Base-by-base conservation (phyloP, 2,329 filamentous ascomycete species). In the Macrophomina pseudophaseolina region DNA sequence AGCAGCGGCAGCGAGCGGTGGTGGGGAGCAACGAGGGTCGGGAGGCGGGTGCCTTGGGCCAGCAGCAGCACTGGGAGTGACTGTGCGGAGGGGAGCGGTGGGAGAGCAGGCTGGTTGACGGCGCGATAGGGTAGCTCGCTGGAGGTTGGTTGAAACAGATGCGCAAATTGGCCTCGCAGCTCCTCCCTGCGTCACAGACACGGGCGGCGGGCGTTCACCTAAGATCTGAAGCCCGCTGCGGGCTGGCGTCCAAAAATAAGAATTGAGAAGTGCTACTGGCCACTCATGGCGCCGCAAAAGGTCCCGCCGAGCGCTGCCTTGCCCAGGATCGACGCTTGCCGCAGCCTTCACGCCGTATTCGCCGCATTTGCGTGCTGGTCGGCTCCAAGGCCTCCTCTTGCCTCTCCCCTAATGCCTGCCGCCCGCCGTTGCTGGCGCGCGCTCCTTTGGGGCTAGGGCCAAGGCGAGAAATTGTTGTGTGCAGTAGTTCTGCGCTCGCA, bases 21-120 rank as follows among this genome's bases (percentile, higher is more conserved):
- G 44, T 56, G 42, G 64, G 18, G 63, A 56, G 63, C 38, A 65
- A 65, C 63, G 63, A 65, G 51, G 40, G 63, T 64, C 32, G 42
- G 33, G 52, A 32, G n/a, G 56, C 56, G 40, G 40, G 28, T 30
- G 49, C 49, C 16, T 12, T 30, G 30, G 52, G 52, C 52, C 54
- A 40, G 42, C 58, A 49, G 32, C 58, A 49, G 32, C 58, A 35
- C 58, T 32, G 32, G 12, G 44, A 49, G 44, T 30, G 44, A 62
- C 46, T 49, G 44, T 49, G 58, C 28, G 30, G 58, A 28, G 38
- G 38, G 32, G 38, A 28, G 42, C 48, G 18, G 48, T 51, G 48
- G 48, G 48, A 51, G 30, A 30, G 48, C 48, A 11, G 48, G 23
- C 48, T 14, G 42, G 42, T 6, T 44, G 52, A n/a, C n/a, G 32